Evolutionary conservation across 106 monocot genomes (phyloP), one percentile per base, ranked within the genome.

Genomic region (Agapanthus africanus): DNA sequence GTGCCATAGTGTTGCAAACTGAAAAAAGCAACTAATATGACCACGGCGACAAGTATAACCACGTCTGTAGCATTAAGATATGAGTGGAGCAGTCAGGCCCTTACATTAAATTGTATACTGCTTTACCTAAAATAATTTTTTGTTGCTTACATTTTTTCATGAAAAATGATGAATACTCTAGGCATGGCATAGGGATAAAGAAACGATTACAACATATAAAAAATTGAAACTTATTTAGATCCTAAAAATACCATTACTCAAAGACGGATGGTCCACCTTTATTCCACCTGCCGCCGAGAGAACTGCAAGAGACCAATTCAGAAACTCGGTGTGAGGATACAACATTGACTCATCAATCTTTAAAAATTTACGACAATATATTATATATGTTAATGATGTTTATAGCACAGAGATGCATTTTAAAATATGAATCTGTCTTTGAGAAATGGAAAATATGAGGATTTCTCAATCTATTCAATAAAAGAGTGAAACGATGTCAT

Each of bases 251-350:
- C 94, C 88, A 73, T 71, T 83, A 62, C 79, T 95, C 83, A 91
- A 79, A n/a, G 71, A 71, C 36, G 87, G 91, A 39, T 82, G 77
- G 41, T 85, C 79, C 42, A 85, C 85, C 67, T 76, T 95, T 44
- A 95, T 88, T 54, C 94, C 94, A 66, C 91, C 94, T 14, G 85
- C 81, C 62, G 94, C 94, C 27, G 94, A 95, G 49, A 95, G 91
- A 85, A 95, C 94, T 95, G 88, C 70, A 63, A 78, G n/a, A 34
- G 34, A 54, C 1, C 9, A 51, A 11, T n/a, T n/a, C n/a, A n/a
- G 40, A 41, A 6, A 41, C n/a, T n/a, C n/a, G n/a, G n/a, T n/a
- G n/a, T n/a, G n/a, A n/a, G n/a, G n/a, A n/a, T n/a, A n/a, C n/a
- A n/a, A n/a, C n/a, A n/a, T n/a, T n/a, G n/a, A n/a, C n/a, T n/a